Percentiles rank a stretch among this genome's conserved stretches.
Conservation (phyloP, 1,139 yeast species). For the Pichia sp. region DNA sequence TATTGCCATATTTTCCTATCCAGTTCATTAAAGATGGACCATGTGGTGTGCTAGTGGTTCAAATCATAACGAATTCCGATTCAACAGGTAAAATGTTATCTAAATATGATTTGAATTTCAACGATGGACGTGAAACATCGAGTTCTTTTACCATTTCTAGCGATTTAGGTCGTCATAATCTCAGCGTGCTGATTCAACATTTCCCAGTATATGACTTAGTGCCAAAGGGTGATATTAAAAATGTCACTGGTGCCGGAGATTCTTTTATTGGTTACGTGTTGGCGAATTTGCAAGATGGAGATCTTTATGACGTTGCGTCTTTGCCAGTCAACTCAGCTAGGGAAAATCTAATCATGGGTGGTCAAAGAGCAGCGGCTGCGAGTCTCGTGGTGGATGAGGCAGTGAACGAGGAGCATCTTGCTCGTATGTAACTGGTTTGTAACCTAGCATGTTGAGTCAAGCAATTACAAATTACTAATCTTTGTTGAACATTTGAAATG, state of each 20-base stretch:
- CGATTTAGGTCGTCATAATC: conserved; percentile 20
- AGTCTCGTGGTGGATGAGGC: neutral
- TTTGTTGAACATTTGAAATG: too few species aligned
- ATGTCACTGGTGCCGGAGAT: conserved; percentile 73
- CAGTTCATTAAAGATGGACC: conserved; percentile 61
- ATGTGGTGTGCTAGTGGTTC: conserved; percentile 51
- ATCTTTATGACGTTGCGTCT: too few species aligned
- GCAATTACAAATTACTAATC: too few species aligned
- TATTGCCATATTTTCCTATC: conserved; percentile 67
- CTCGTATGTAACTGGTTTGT: too few species aligned
- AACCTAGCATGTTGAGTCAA: too few species aligned
- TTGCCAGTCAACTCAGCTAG: neutral
- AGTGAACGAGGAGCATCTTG: neutral
- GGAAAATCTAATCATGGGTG: neutral
- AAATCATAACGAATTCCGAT: conserved; percentile 23
- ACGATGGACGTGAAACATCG: conserved; percentile 2
- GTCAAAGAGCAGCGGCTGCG: conserved; percentile 1
- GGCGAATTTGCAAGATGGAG: conserved; percentile 14
- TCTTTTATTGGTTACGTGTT: conserved; percentile 50
- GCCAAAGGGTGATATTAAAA: conserved; percentile 27
- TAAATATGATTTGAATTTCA: conserved; percentile 4
- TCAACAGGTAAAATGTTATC: conserved; percentile 2
- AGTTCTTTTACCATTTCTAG: conserved; percentile 22
- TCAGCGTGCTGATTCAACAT: conserved; percentile 58
- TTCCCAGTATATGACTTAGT: conserved; percentile 40